Conservation (phyloP, 495 filamentous ascomycete genomes). For the Xylaria nigripes region DNA sequence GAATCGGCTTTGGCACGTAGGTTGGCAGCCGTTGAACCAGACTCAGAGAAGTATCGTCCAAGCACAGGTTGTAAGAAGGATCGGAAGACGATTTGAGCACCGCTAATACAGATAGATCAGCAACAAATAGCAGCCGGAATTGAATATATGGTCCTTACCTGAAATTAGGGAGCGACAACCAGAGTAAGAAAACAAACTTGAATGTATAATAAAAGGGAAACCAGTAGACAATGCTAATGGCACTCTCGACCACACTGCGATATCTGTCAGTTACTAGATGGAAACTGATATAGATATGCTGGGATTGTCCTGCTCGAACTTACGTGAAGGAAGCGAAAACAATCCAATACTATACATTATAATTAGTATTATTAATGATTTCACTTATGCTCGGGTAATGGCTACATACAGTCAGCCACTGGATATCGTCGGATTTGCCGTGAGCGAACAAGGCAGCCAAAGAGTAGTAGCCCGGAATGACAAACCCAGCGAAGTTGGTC, state of each 20-base stretch:
- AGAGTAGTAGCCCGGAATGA: slow-evolving; percentile 93
- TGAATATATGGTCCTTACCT: slow-evolving; percentile 47
- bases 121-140: slow-evolving; percentile 12
- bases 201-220: slow-evolving; percentile 99
- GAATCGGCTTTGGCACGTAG: slow-evolving; percentile 86
- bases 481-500: slow-evolving; percentile 91
- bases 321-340: slow-evolving; percentile 86
- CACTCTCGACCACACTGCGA: slow-evolving; percentile 73
- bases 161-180: slow-evolving; percentile 93
- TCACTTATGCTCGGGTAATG: not conserved
- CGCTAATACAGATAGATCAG: slow-evolving; percentile 47
- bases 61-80: slow-evolving; percentile 89
- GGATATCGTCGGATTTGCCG: slow-evolving; percentile 80
- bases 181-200: slow-evolving; percentile 94
- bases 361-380: slow-evolving; percentile 7
- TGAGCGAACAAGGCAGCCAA: slow-evolving; percentile 79
- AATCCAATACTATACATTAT: slow-evolving; percentile 76
- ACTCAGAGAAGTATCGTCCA: slow-evolving; percentile 74
- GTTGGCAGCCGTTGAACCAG: slow-evolving; percentile 71
- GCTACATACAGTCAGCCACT: slow-evolving; percentile 59
- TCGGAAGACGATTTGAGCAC: slow-evolving; percentile 92
- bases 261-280: slow-evolving; percentile 8
- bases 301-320: slow-evolving; percentile 15
- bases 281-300: not conserved
- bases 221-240: slow-evolving; percentile 94